Base-by-base conservation (phyloP, 2,329 filamentous ascomycete species). In the Juglanconis juglandina region DNA sequence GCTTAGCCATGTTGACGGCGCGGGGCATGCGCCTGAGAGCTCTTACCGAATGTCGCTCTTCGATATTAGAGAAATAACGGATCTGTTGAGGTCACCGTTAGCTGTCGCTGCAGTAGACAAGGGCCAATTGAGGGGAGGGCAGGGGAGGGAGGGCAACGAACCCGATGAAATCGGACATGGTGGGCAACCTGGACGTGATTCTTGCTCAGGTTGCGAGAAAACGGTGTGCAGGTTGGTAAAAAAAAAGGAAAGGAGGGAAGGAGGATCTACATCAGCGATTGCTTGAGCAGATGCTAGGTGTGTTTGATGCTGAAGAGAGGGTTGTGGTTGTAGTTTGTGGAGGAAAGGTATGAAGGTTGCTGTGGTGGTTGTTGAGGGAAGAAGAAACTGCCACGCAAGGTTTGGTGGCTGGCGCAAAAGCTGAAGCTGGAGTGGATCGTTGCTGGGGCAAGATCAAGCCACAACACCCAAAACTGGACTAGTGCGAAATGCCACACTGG, bases 21-120 rank as follows among this genome's bases (percentile, higher is more conserved):
- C 60, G 17, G 41, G 47, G 30, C 14, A 48, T 49, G n/a, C 17
- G 59, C 42, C 41, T 61, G 46, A 60, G 60, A 47, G 57, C 65
- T 77, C 87, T 72, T 83, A 96, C 91, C 93, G 91, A 79, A 97
- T 96, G 79, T 96, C 92, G 77, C 92, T 96, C 82, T 94, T 96
- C 64, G 93, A 97, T 77, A 97, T 95, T 79, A 97, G 87, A 65
- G 92, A 96, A 82, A 97, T 97, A 75, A 90, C 89, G 78, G 93
- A 91, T 78, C 92, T 93, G 76, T 68, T 52, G 69, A 66, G 61
- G 54, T 59, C 60, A 61, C 30, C 60, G 71, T 74, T 66, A 75
- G 72, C 68, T 68, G 55, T 33, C 48, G 67, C 66, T 67, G 24
- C 24, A 11, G 34, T 17, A 3, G 6, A 6, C 14, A 11, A 14